Percentiles rank a stretch among this genome's conserved stretches.
Conservation (phyloP, 768 basidiomycete species). For the Phylloporus sp. region DNA sequence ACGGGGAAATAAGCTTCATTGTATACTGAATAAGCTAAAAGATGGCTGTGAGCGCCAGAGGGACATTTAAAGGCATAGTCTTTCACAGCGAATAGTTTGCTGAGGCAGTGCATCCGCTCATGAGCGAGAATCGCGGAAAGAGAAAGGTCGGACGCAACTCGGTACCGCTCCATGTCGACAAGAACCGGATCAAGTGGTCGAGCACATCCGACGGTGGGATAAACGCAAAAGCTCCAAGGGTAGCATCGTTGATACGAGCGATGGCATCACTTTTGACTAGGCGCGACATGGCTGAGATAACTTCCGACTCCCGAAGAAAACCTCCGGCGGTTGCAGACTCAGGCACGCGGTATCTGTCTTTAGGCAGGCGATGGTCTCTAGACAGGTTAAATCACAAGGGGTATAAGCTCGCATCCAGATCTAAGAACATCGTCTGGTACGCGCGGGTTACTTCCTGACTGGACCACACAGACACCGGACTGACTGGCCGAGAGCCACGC, state of each 20-base stretch:
- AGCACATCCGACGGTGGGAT: slow-evolving; percentile 59
- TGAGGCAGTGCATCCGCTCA: slow-evolving; percentile 24
- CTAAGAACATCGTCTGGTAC: too few species aligned
- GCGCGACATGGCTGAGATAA: slow-evolving; percentile 60
- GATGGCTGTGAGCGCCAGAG: slow-evolving; percentile 2
- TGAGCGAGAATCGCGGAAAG: slow-evolving; percentile 8
- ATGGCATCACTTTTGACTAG: slow-evolving; percentile 43
- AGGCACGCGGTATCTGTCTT: too few species aligned
- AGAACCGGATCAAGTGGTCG: slow-evolving; percentile 68
- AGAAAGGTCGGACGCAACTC: slow-evolving; percentile 53
- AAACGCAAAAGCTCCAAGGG: slow-evolving; percentile 58
- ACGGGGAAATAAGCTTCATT: slow-evolving; percentile 62
- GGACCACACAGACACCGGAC: slow-evolving; percentile 10
- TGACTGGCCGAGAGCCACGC: too few species aligned
- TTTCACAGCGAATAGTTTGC: slow-evolving; percentile 70
- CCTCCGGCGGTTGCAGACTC: too few species aligned
- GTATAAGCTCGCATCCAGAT: too few species aligned
- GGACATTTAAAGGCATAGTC: neutral
- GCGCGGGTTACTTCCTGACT: too few species aligned
- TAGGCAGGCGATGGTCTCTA: too few species aligned
- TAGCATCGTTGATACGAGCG: slow-evolving; percentile 52
- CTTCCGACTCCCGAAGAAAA: too few species aligned
- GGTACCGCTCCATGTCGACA: slow-evolving; percentile 82
- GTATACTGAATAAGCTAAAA: slow-evolving; percentile 67
- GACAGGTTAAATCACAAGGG: too few species aligned